Base-by-base conservation (phyloP, 2,329 filamentous ascomycete genomes). In the Cryphonectria nitschkei region DNA sequence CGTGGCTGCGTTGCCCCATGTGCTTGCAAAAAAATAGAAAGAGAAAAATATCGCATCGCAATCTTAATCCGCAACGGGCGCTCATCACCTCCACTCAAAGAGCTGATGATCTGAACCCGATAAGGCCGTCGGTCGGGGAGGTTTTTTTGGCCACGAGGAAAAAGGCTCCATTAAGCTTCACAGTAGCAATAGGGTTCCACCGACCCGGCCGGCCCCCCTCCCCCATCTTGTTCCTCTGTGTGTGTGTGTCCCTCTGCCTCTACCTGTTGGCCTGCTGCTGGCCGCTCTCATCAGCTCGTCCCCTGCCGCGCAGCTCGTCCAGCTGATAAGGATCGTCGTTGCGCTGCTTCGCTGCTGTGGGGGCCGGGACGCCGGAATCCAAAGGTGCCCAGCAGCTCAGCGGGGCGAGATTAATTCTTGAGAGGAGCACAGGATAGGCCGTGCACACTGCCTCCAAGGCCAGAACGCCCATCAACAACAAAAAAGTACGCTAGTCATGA, bases 21-120 rank as follows among this genome's bases (percentile, higher is more conserved):
- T 61, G 29, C 58, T 39, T n/a, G 34, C 8, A 5, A 26, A 58
- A n/a, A 58, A 16, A 26, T 7, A 16, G 14, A 22, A 16, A 43
- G 29, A 63, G 37, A 14, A 41, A 29, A 46, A 16, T 19, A 46
- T 43, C 61, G 39, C 61, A 64, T 50, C 63, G 63, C 63, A 65
- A 65, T 65, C 13, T 65, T 50, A 65, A 32, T 52, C 26, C 43
- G 26, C 41, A 32, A 34, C 63, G 43, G 46, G 8, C 63, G 43
- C 41, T 64, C 26, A 39, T 32, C 63, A 29, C 16, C 63, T 26
- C 41, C 7, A 16, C 41, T 22, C 13, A 50, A 13, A 41, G 39
- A 64, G 61, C 46, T 65, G 63, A 65, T 32, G 63, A 65, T 65
- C 63, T 52, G 43, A 65, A 29, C 61, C 61, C 13, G 11, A 37